These are phyloP conservation scores for Verticillium nubilum DNA, from an alignment of 2,329 filamentous ascomycete species.

Conservation along the genomic window DNA sequence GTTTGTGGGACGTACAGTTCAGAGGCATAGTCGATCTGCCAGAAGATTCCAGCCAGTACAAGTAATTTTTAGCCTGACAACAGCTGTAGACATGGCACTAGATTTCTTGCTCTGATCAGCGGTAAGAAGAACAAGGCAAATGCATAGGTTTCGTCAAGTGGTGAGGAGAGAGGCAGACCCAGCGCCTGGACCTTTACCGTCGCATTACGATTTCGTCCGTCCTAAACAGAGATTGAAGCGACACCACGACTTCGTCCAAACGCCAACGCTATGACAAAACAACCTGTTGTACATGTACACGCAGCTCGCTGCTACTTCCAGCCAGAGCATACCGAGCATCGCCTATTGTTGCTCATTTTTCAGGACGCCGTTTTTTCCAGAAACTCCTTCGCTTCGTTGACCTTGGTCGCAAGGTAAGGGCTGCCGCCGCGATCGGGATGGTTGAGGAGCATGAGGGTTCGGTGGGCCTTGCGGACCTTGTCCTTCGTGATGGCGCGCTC, in stretches of 20 bases:
- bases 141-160: not conserved
- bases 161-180: not conserved
- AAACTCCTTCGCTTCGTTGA: conserved; percentile 97
- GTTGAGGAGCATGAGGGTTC: conserved; percentile 93
- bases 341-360: not conserved
- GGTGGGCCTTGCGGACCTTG: conserved; percentile 91
- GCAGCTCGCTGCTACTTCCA: not conserved
- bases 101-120: not conserved
- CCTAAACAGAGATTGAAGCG: not conserved
- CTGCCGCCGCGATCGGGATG: conserved; percentile 96
- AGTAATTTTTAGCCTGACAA: not conserved
- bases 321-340: not conserved
- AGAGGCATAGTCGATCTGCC: too few relatives aligned
- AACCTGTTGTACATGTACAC: conserved; percentile 4
- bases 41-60: not conserved
- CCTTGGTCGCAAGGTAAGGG: conserved; percentile 93
- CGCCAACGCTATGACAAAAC: conserved; percentile 4
- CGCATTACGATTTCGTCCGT: not conserved
- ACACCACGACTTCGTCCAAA: conserved; percentile 1
- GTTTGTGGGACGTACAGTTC: too few relatives aligned
- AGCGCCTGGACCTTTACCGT: not conserved
- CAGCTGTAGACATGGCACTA: not conserved
- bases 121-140: not conserved
- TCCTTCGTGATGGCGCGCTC: conserved; percentile 87
- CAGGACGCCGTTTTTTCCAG: conserved; percentile 64